phyloP scores from a whole-genome alignment of 1,284 basidiomycete species.

The Apiotrichum akiyoshidainum region DNA sequence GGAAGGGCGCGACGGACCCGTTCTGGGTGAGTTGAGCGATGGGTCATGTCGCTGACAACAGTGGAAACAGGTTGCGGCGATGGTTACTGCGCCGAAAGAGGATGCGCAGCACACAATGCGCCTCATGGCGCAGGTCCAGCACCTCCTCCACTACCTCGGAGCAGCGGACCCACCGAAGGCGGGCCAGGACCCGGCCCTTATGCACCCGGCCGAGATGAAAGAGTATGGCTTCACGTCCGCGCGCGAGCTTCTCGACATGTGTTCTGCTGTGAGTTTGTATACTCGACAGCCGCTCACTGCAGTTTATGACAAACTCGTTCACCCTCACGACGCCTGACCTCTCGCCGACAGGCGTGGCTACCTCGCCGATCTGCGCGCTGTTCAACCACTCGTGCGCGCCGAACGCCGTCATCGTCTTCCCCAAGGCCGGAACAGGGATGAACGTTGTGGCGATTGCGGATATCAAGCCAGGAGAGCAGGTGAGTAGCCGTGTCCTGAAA shows the following conservation, averaged over 20 bases:
- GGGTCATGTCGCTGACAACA: slow-evolving; percentile 41
- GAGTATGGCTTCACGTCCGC: slow-evolving; percentile 39
- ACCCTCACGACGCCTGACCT: slow-evolving; percentile 72
- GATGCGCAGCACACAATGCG: slow-evolving; percentile 25
- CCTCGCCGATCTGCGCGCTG: slow-evolving; percentile 74
- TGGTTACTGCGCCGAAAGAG: slow-evolving; percentile 60
- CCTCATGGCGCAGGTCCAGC: slow-evolving; percentile 39
- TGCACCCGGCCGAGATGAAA: slow-evolving; percentile 37
- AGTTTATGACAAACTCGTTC: slow-evolving; percentile 88
- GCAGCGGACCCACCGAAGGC: slow-evolving; percentile 9
- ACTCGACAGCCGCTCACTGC: neutral
- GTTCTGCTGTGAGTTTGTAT: slow-evolving; percentile 36
- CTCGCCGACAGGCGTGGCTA: slow-evolving; percentile 71
- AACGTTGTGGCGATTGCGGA: slow-evolving; percentile 66
- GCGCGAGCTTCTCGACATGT: slow-evolving; percentile 38
- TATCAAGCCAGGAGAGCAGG: slow-evolving; percentile 68
- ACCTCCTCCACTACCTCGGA: slow-evolving; percentile 42
- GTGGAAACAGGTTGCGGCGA: slow-evolving; percentile 63
- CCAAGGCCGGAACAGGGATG: slow-evolving; percentile 57
- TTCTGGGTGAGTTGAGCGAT: slow-evolving; percentile 63
- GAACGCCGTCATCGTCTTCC: slow-evolving; percentile 86
- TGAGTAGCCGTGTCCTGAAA: slow-evolving; percentile 39
- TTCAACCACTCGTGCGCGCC: slow-evolving; percentile 89
- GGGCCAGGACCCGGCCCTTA: slow-evolving; percentile 3
- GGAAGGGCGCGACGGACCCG: slow-evolving; percentile 51